A percentile compares a stretch with the other conserved stretches of the same genome.
Conservation (phyloP, 768 basidiomycete genomes). For the Podaxis sp. region DNA sequence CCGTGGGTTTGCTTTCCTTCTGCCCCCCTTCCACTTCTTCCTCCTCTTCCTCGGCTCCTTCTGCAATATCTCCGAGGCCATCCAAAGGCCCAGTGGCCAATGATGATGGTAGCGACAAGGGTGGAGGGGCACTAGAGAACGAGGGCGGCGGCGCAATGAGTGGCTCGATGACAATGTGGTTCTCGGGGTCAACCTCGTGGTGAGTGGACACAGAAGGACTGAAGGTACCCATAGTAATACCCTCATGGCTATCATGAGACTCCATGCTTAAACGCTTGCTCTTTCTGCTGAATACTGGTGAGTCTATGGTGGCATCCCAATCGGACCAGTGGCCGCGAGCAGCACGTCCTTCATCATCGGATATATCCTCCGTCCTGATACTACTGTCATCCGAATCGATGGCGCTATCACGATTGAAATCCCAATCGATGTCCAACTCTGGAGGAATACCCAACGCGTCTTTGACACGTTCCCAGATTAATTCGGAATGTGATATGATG, state of each 20-base stretch:
- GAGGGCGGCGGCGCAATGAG: slow-evolving; percentile 40
- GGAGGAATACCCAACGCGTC: slow-evolving; percentile 85
- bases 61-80: slow-evolving; percentile 59
- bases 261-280: slow-evolving; percentile 24
- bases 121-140: slow-evolving; percentile 16
- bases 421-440: slow-evolving; percentile 70
- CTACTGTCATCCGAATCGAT: slow-evolving; percentile 3
- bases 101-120: slow-evolving; percentile 32
- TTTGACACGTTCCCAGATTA: slow-evolving; percentile 91
- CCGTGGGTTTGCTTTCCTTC: slow-evolving; percentile 13
- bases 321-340: slow-evolving; percentile 42
- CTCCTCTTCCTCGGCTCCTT: slow-evolving; percentile 64
- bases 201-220: slow-evolving; percentile 21
- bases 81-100: slow-evolving; percentile 35
- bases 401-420: slow-evolving; percentile 21
- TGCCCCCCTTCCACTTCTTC: slow-evolving; percentile 24
- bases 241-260: slow-evolving; percentile 15
- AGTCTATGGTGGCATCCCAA: slow-evolving; percentile 47
- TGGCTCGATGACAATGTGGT: slow-evolving; percentile 44
- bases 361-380: slow-evolving; percentile 38
- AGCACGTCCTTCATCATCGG: slow-evolving; percentile 40
- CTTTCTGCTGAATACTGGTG: slow-evolving; percentile 32
- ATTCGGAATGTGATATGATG: slow-evolving; percentile 73
- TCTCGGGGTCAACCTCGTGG: slow-evolving; percentile 14
- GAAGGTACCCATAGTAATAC: slow-evolving; percentile 20